These are phyloP conservation scores for Rhizoctonia solani DNA, from an alignment of 1,284 basidiomycete species.

Conservation along the genomic window DNA sequence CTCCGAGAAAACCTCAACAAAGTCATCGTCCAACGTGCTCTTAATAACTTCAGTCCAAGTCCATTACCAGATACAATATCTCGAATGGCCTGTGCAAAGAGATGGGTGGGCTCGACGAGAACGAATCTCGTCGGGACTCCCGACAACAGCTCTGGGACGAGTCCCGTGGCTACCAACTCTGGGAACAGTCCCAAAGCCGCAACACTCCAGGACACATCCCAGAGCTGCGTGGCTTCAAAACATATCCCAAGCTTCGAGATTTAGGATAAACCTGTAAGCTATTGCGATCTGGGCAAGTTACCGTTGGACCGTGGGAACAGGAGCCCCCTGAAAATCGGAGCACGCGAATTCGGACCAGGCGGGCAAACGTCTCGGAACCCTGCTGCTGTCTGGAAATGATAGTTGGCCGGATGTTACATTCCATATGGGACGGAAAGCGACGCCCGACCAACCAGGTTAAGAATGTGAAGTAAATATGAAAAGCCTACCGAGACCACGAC, in stretches of 20 bases:
- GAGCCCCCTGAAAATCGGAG: neutral
- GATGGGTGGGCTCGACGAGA: slow-evolving; percentile 36
- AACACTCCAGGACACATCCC: slow-evolving; percentile 1
- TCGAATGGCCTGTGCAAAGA: slow-evolving; percentile 32
- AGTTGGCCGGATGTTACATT: neutral
- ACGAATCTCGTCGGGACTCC: slow-evolving; percentile 35
- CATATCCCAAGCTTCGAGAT: neutral
- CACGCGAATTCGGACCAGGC: slow-evolving; percentile 33
- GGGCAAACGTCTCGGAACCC: slow-evolving; percentile 29
- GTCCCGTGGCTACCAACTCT: slow-evolving; percentile 5
- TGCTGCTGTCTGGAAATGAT: slow-evolving; percentile 28
- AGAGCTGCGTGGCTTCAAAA: neutral
- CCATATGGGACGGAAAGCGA: neutral
- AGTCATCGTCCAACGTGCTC: slow-evolving; percentile 33
- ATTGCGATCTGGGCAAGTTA: neutral
- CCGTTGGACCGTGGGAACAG: neutral
- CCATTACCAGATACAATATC: slow-evolving; percentile 25
- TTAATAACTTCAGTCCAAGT: slow-evolving; percentile 34
- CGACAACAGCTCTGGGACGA: slow-evolving; percentile 12
- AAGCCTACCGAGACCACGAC: slow-evolving; percentile 98
- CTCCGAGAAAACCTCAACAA: slow-evolving; percentile 10
- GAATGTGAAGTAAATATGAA: slow-evolving; percentile 44
- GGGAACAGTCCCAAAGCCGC: slow-evolving; percentile 10
- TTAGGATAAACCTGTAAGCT: neutral
- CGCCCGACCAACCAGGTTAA: slow-evolving; percentile 16